Evolutionary conservation across 2,329 filamentous ascomycete species (phyloP), one percentile per base, ranked within the genome.

Genomic region (Pseudogymnoascus sp.): DNA sequence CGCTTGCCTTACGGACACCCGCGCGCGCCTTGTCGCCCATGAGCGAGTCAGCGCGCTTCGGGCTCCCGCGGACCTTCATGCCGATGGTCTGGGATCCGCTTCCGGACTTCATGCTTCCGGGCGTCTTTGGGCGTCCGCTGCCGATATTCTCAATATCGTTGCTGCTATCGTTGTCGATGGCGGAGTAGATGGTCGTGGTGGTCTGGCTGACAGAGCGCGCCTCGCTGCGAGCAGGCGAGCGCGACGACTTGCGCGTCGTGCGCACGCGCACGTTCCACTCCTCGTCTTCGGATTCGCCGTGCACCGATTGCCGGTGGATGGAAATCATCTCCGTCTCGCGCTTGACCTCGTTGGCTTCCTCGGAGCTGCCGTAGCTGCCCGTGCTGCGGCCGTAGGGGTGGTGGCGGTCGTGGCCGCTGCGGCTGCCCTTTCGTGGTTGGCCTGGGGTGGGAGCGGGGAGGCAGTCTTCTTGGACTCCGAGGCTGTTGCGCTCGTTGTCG

Each of bases 391-490:
- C 77, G 75, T 93, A 90, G 10, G 88, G 86, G 74, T 93, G 85
- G 69, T 91, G 88, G 26, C 88, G 85, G 42, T 74, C 73, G 14
- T 82, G 83, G 70, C 93, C 91, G 65, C 86, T 83, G 64, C 91
- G 86, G 68, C 87, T 88, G 14, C 89, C 89, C 81, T 99, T 97
- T 66, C 95, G 86, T 29, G 95, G 95, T 75, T 99, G 95, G 2
- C 95, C 95, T 0, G 95, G 95, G 4, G 95, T 99, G 2, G 95
- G 95, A 0, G 93, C 93, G 2, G 95, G 95, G 4, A 99, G 83
- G 70, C 96, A 96, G 73, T 97, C 93, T 68, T 97, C 92, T 72
- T 90, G 85, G n/a, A 86, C 82, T 60, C 84, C 83, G 68, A 84
- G 80, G 69, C 84, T 86, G 71, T 81, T 83, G 71, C 82, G 78